Conservation (phyloP, 305 asterid species). For the Nicotiana rustica region DNA sequence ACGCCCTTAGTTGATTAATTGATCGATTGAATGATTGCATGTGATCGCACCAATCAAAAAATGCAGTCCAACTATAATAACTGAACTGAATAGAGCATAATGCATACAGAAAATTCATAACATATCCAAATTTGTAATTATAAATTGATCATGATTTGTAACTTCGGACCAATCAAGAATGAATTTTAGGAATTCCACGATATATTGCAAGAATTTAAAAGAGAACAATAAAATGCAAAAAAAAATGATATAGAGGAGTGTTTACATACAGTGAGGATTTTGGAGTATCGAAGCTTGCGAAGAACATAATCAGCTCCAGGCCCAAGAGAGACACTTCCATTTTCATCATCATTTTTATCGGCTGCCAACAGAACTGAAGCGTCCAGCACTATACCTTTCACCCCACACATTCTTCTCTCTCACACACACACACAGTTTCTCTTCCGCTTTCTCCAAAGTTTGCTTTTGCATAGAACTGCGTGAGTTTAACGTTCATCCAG, state of each 20-base stretch:
- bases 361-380: conserved; percentile 58
- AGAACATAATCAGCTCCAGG: conserved; percentile 65
- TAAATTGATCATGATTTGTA: background rate
- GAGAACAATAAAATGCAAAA: conserved; percentile 8
- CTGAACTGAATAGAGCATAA: background rate
- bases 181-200: background rate
- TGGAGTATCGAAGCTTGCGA: conserved; percentile 74
- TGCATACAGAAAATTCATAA: background rate
- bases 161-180: background rate
- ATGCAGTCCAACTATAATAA: background rate
- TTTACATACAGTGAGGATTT: conserved; percentile 56
- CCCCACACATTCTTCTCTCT: conserved; percentile 50
- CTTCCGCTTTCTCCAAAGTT: background rate
- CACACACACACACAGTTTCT: background rate
- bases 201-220: background rate
- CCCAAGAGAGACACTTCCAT: conserved; percentile 46
- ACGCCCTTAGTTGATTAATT: background rate
- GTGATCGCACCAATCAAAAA: background rate
- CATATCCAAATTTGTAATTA: background rate
- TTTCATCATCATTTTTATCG: conserved; percentile 41
- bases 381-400: conserved; percentile 67
- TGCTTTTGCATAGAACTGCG: background rate
- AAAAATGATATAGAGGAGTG: background rate
- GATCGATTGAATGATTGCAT: conserved; percentile 1
- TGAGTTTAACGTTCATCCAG: background rate